Evolutionary conservation across 2,329 filamentous ascomycete species (phyloP).

Genomic region (Ophiostoma sp.): DNA sequence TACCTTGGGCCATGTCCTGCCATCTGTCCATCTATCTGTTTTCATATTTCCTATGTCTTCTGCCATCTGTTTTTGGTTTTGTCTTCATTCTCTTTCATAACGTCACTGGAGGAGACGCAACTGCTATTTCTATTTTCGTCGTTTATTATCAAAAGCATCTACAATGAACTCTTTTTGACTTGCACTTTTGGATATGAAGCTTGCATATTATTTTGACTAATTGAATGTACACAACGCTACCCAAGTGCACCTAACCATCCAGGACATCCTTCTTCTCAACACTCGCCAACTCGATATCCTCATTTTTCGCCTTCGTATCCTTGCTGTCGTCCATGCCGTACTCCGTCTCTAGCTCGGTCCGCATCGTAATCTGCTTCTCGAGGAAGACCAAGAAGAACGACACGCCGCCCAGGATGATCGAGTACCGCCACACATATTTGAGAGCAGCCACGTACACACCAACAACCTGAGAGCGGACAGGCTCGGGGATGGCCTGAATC

Average conservation of each 20-base stretch:
- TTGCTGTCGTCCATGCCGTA: slow-evolving; percentile 34
- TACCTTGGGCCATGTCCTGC: neutral
- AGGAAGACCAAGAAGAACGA: slow-evolving; percentile 32
- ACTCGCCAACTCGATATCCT: neutral
- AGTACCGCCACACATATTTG: slow-evolving; percentile 33
- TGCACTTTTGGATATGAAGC: neutral
- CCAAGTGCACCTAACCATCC: neutral
- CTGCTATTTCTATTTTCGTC: neutral
- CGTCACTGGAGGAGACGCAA: neutral
- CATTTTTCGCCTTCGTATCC: neutral
- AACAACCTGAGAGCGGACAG: slow-evolving; percentile 31
- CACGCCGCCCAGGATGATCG: slow-evolving; percentile 34
- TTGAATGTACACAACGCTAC: neutral
- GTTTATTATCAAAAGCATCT: slow-evolving; percentile 1
- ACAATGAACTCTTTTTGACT: neutral
- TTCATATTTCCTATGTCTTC: neutral
- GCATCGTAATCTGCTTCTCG: slow-evolving; percentile 32
- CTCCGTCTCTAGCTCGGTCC: slow-evolving; percentile 36
- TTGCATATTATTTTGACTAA: neutral
- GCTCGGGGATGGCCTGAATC: slow-evolving; percentile 25
- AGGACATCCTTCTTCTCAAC: neutral
- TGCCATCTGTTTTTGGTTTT: neutral
- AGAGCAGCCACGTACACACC: slow-evolving; percentile 28
- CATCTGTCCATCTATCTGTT: neutral
- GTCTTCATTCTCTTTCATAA: neutral